Evolutionary conservation across 1,284 basidiomycete species (phyloP), one percentile per base, ranked within the genome.

Genomic region (Puccinia horiana): DNA sequence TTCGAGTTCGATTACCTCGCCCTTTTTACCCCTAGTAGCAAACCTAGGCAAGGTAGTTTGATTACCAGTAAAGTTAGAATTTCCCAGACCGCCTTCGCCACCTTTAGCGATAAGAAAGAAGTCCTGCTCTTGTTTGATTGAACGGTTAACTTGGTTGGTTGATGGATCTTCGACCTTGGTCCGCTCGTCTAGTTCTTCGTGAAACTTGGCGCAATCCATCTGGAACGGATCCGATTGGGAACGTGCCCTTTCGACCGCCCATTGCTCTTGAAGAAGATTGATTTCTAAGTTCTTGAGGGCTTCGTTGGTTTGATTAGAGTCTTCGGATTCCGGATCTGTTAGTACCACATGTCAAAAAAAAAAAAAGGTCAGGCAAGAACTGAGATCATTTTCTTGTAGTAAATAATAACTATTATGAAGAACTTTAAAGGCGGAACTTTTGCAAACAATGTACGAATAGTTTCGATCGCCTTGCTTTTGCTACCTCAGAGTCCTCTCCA

Each of bases 81-180:
- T 99, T 8, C 97, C 97, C 18, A 93, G 86, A 0, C 97, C 97
- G 0, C 95, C 94, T 1, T 87, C 84, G 0, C 97, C 97, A 1
- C 97, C 97, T 2, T 90, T 86, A 0, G 93, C 92, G 56, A 97
- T 87, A 14, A 96, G 88, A 76, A 93, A 90, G 29, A 90, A 88
- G 75, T 90, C 83, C 23, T 82, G 72, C 26, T 52, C 58, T 9
- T 40, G 9, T 40, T 81, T 81, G 16, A 49, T 32, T 14, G 44
- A 63, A 12, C 63, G 61, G 32, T 77, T 56, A 14, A 81, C 47
- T 26, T 54, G 49, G n/a, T n/a, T n/a, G 1, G 69, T 72, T 4
- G 26, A 49, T 5, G 44, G 29, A 72, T 72, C 9, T 20, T 47
- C 44, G 14, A 49, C 29, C 1, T 61, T 42, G 58, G n/a, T 69